Conservation (phyloP, 495 filamentous ascomycete genomes). For the Tuber borchii region DNA sequence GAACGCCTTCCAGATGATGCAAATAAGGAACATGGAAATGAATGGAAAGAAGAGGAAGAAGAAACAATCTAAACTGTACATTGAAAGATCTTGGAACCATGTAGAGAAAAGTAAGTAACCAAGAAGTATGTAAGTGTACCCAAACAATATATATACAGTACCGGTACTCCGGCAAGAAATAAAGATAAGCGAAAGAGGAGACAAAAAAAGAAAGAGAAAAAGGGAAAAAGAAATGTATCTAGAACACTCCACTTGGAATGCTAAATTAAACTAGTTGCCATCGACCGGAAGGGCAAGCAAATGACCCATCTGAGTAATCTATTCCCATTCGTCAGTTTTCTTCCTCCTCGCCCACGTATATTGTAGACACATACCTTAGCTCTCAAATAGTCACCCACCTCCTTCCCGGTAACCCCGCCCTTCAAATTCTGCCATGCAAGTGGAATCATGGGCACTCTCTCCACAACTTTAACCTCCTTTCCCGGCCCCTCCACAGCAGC, state of each 20-base stretch:
- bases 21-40: background rate
- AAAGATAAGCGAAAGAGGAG: slow-evolving; percentile 1
- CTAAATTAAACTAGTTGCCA: slow-evolving; percentile 3
- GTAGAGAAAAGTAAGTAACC: background rate
- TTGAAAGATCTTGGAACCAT: background rate
- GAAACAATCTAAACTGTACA: background rate
- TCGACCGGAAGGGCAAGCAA: slow-evolving; percentile 29
- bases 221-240: background rate
- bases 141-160: background rate
- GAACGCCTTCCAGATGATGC: background rate
- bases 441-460: slow-evolving; percentile 93
- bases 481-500: slow-evolving; percentile 86
- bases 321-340: slow-evolving; percentile 8
- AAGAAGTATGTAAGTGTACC: background rate
- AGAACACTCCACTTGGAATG: background rate
- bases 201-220: background rate
- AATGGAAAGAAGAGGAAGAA: background rate
- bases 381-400: slow-evolving; percentile 85
- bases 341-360: background rate
- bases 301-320: slow-evolving; percentile 41
- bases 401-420: slow-evolving; percentile 73
- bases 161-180: background rate
- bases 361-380: slow-evolving; percentile 67
- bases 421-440: slow-evolving; percentile 81
- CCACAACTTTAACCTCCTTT: slow-evolving; percentile 77